Evolutionary conservation across 345 rosid species (phyloP), one percentile per base, ranked within the genome.

Genomic region (Durio zibethinus): DNA sequence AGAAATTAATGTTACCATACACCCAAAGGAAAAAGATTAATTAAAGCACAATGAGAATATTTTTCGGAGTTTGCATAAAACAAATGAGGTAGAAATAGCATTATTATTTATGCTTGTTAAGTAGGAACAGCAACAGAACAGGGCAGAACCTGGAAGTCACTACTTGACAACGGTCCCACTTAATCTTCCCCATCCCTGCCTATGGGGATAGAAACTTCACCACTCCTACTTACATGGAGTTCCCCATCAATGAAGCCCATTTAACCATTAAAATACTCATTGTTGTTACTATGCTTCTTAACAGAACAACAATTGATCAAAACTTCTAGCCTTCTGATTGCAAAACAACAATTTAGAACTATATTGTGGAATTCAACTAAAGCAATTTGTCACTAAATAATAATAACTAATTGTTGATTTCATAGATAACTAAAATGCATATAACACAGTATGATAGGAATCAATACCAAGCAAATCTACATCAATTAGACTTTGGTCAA

Each of bases 1-100:
- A 80, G 43, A 53, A 35, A 75, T 76, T 42, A 45, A 74, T 48
- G 25, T 73, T 71, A 68, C 50, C 56, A 43, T 18, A 14, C 54
- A 74, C 52, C 43, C 40, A 75, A 47, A 20, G 56, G 29, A 61
- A 75, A 70, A 69, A 11, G 23, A 27, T 29, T 15, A 4, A 69
- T 27, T 47, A 45, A 27, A 68, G 54, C 33, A 25, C 36, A 27
- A 25, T 0, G 1, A 47, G 40, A 70, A 70, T 15, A 27, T 47
- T 70, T 25, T 25, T n/a, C 23, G 7, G 25, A 45, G 38, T 21
- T n/a, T 40, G 16, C 31, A 20, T 57, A 57, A 23, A 23, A 57
- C 33, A 67, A 5, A 7, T 64, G n/a, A 36, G 11, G 7, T 21
- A 12, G 60, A 18, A 56, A 56, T 21, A 38, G 14, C 18, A 73